Evolutionary conservation across 805 yeast species (phyloP).

Genomic region (Myxozyma neglecta): DNA sequence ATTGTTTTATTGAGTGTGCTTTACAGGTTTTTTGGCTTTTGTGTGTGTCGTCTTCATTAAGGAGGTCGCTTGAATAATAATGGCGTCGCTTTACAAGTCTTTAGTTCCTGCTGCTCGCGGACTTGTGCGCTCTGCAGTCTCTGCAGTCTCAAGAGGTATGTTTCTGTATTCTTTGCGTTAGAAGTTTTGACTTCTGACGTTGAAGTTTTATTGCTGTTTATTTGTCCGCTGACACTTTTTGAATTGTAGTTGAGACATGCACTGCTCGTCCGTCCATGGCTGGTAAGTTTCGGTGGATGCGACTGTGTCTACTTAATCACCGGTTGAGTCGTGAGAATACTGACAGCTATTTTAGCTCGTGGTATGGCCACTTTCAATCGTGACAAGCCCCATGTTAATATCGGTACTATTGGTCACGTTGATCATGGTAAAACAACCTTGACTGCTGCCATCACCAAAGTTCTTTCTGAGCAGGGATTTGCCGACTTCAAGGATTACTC

Average conservation of each 20-base stretch:
- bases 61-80: background rate
- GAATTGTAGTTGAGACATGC: constrained; percentile 16
- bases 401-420: constrained; percentile 98
- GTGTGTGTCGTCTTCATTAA: background rate
- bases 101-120: constrained; percentile 26
- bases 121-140: constrained; percentile 18
- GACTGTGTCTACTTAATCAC: background rate
- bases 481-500: constrained; percentile 92
- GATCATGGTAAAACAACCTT: constrained; percentile 98
- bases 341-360: constrained; percentile 6
- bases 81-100: constrained; percentile 22
- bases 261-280: constrained; percentile 10
- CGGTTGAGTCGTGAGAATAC: background rate
- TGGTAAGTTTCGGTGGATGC: constrained; percentile 1
- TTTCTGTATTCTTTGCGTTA: background rate
- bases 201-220: background rate
- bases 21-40: too few species aligned
- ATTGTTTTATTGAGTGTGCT: too few species aligned
- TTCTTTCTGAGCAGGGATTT: constrained; percentile 81
- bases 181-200: background rate
- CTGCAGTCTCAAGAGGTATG: constrained; percentile 19
- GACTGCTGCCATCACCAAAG: constrained; percentile 98
- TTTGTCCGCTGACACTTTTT: background rate
- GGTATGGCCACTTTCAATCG: constrained; percentile 72
- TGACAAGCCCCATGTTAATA: constrained; percentile 92